These are phyloP conservation scores for Scenedesmus sp. DNA, from an alignment of 163 green algal species.

Conservation along the genomic window DNA sequence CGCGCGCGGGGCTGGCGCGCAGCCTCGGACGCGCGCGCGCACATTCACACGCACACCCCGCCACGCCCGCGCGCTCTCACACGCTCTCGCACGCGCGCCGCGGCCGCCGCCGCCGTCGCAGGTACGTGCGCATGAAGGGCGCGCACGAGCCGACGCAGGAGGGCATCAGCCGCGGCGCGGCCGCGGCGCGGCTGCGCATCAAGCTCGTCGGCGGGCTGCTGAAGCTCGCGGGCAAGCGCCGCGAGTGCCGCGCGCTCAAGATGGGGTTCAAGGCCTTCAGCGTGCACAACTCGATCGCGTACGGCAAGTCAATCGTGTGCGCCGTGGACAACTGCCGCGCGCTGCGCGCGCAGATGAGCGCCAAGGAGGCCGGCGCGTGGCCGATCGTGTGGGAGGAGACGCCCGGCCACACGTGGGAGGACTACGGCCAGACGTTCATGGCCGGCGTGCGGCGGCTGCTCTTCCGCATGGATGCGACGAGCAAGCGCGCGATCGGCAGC, in stretches of 20 bases:
- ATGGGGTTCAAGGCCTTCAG: constrained; percentile 34
- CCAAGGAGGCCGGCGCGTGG: background rate
- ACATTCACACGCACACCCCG: background rate
- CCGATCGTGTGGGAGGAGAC: constrained; percentile 2
- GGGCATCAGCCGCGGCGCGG: constrained; percentile 1
- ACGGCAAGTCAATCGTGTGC: constrained; percentile 36
- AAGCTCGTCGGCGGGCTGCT: constrained; percentile 29
- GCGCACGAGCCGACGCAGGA: background rate
- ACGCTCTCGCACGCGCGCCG: too few relatives aligned
- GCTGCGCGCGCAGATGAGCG: constrained; percentile 16
- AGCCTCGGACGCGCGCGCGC: background rate
- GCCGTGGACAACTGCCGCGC: constrained; percentile 6
- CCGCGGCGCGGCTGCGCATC: constrained; percentile 8
- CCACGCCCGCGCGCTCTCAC: too few relatives aligned
- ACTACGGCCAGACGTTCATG: constrained; percentile 24
- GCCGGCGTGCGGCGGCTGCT: constrained; percentile 23
- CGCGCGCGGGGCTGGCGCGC: too few relatives aligned
- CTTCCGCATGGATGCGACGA: constrained; percentile 13
- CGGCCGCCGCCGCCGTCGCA: too few relatives aligned
- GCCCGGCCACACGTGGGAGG: background rate
- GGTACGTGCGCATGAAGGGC: constrained; percentile 18
- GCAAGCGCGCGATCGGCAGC: too few relatives aligned
- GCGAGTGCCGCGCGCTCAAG: constrained; percentile 7
- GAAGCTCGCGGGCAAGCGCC: constrained; percentile 18
- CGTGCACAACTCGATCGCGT: constrained; percentile 34